These are phyloP conservation scores for Halophytophthora polymorphica DNA, from an alignment of 352 stramenopile species.

Conservation along the genomic window DNA sequence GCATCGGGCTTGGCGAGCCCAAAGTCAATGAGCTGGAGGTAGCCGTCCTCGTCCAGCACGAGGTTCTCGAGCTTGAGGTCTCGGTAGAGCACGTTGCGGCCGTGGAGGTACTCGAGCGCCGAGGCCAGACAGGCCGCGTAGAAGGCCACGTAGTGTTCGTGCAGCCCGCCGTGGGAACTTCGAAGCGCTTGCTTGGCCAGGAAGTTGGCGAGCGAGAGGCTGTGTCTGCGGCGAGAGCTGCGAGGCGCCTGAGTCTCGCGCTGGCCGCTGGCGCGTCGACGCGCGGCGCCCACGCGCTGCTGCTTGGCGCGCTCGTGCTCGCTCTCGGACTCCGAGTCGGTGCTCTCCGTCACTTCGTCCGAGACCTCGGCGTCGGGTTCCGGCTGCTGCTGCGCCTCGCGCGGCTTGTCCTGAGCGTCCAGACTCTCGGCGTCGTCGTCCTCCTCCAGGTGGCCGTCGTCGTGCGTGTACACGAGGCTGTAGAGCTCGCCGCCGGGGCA, in stretches of 20 bases:
- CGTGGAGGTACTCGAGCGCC: conserved; percentile 86
- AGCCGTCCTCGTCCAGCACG: conserved; percentile 84
- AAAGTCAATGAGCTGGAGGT: conserved; percentile 79
- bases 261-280: conserved; percentile 8
- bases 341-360: conserved; percentile 18
- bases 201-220: conserved; percentile 38
- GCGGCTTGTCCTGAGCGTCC: conserved; percentile 14
- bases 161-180: conserved; percentile 58
- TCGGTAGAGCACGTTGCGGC: conserved; percentile 61
- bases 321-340: conserved; percentile 39
- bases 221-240: conserved; percentile 11
- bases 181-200: conserved; percentile 34
- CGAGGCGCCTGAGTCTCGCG: conserved; percentile 11
- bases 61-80: conserved; percentile 90
- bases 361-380: conserved; percentile 14
- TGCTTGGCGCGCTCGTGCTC: conserved; percentile 27
- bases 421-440: conserved; percentile 15
- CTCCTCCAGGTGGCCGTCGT: conserved; percentile 30
- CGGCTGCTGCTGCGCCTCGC: conserved; percentile 10
- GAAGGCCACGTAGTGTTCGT: conserved; percentile 88
- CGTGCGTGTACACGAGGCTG: conserved; percentile 75
- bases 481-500: conserved; percentile 79
- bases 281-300: background rate
- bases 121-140: conserved; percentile 93
- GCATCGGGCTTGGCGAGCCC: conserved; percentile 57